These are phyloP conservation scores for Ananas comosus DNA, from an alignment of 176 grass and related monocot genomes.

Conservation along the genomic window DNA sequence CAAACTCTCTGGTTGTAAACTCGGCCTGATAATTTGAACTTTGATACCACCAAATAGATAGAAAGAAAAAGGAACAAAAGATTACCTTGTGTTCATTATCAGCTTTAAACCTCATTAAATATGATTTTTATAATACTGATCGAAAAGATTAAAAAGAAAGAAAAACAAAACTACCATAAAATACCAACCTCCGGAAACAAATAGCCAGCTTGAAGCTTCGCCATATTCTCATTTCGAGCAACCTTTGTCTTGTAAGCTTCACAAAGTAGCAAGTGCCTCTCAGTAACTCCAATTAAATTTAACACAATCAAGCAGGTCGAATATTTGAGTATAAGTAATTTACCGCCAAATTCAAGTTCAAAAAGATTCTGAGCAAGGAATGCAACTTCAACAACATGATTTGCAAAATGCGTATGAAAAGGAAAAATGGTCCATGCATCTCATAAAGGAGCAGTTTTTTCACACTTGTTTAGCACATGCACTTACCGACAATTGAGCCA, in stretches of 20 bases:
- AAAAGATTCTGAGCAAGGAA: too few relatives aligned
- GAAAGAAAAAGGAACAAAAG: too few relatives aligned
- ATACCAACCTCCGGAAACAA: slow-evolving; percentile 58
- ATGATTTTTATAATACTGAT: not conserved
- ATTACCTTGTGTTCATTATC: too few relatives aligned
- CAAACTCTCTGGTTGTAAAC: not conserved
- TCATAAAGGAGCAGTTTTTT: too few relatives aligned
- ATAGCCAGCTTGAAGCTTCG: slow-evolving; percentile 68
- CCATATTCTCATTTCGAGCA: slow-evolving; percentile 62
- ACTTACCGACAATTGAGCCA: too few relatives aligned
- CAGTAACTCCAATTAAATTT: not conserved
- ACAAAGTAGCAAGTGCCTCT: not conserved
- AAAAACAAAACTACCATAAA: not conserved
- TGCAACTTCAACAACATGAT: too few relatives aligned
- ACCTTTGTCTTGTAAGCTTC: slow-evolving; percentile 88
- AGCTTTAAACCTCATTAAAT: too few relatives aligned
- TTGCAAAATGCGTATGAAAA: too few relatives aligned
- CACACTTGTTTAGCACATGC: too few relatives aligned
- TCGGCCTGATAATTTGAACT: too few relatives aligned
- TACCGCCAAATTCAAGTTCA: not conserved
- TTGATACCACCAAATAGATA: too few relatives aligned
- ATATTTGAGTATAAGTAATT: not conserved
- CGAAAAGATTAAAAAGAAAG: not conserved
- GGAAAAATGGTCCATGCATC: too few relatives aligned
- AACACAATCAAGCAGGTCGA: not conserved